Percentiles rank a stretch among this genome's conserved stretches.
phyloP scores from a whole-genome alignment of 2,329 filamentous ascomycete genomes.

The Cordyceps cateniannulata region DNA sequence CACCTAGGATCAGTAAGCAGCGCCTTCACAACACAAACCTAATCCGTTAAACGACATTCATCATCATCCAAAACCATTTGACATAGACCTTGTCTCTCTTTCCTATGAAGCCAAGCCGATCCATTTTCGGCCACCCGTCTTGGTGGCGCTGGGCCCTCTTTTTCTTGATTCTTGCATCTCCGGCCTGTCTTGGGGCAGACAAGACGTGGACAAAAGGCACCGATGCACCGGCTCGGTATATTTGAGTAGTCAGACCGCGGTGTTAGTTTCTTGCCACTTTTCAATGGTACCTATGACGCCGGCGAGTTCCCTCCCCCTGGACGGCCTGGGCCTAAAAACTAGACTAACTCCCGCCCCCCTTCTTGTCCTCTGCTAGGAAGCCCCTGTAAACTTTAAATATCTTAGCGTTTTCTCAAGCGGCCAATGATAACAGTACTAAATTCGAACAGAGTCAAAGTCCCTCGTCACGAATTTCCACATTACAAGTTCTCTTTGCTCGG shows the following conservation, averaged over 20 bases:
- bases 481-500: not conserved
- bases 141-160: not conserved
- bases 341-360: not conserved
- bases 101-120: not conserved
- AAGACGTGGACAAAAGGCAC: not conserved
- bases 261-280: not conserved
- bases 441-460: too few species aligned
- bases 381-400: slow-evolving; percentile 3
- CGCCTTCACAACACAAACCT: not conserved
- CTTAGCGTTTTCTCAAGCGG: not conserved
- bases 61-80: not conserved
- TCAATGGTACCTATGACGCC: not conserved
- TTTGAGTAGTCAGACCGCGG: too few species aligned
- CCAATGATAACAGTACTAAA: not conserved
- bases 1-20: not conserved
- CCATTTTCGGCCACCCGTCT: not conserved
- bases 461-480: not conserved
- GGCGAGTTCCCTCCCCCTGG: not conserved
- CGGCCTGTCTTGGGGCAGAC: not conserved
- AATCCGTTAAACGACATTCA: too few species aligned
- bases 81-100: too few species aligned
- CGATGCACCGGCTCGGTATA: too few species aligned
- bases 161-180: slow-evolving; percentile 1
- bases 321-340: not conserved
- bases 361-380: not conserved